Evolutionary conservation across 2,329 filamentous ascomycete species (phyloP).

Genomic region (Teratosphaeria pseudoeucalypti): DNA sequence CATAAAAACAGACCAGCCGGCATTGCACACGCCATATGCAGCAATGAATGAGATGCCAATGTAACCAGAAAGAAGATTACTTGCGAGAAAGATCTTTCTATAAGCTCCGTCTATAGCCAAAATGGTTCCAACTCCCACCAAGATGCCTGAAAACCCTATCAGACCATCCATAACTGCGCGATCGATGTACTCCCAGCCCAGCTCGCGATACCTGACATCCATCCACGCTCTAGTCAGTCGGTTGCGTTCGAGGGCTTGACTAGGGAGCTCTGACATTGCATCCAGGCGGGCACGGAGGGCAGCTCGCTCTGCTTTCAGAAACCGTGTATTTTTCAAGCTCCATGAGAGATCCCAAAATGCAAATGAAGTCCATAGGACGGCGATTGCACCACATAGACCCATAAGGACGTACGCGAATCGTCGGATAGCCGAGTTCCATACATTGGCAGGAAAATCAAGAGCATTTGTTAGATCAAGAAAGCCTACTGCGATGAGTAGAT

Average conservation of each 20-base stretch:
- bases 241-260: neutral
- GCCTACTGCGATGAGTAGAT: constrained; percentile 33
- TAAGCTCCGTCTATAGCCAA: constrained; percentile 45
- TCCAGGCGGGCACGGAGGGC: constrained; percentile 18
- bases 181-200: constrained; percentile 42
- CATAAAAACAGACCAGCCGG: constrained; percentile 38
- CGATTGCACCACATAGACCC: constrained; percentile 42
- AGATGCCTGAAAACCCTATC: constrained; percentile 40
- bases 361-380: constrained; percentile 36
- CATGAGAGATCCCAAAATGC: constrained; percentile 36
- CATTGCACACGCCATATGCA: constrained; percentile 40
- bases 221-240: constrained; percentile 22
- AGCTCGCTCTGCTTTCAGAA: constrained; percentile 34
- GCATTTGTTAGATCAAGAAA: constrained; percentile 48
- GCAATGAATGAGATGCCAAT: constrained; percentile 44
- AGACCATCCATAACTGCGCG: constrained; percentile 42
- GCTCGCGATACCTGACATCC: constrained; percentile 39
- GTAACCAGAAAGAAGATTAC: constrained; percentile 47
- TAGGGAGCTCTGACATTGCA: constrained; percentile 21
- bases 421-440: constrained; percentile 47
- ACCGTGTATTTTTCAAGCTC: constrained; percentile 37
- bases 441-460: constrained; percentile 47
- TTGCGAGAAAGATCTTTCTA: constrained; percentile 32
- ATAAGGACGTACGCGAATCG: constrained; percentile 41
- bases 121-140: constrained; percentile 43